Conservation (phyloP, 768 basidiomycete species). For the Dentipellis fragilis region DNA sequence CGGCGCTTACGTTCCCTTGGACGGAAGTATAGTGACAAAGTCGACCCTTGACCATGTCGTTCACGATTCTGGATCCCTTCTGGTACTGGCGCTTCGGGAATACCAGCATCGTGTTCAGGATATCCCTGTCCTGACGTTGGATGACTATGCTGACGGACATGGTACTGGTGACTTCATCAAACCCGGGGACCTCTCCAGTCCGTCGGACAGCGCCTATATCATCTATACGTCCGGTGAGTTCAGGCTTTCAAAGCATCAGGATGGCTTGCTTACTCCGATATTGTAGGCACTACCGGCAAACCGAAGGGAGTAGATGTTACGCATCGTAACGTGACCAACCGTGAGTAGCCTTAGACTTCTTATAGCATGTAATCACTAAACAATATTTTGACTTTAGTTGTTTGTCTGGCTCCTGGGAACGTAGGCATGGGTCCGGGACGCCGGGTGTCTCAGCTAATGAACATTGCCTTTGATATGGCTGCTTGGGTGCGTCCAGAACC, state of each 20-base stretch:
- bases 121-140: conserved; percentile 15
- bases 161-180: not conserved
- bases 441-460: conserved; percentile 49
- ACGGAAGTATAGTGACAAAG: conserved; percentile 49
- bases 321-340: conserved; percentile 49
- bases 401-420: conserved; percentile 41
- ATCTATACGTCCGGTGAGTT: conserved; percentile 51
- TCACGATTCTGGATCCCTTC: conserved; percentile 30
- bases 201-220: conserved; percentile 39
- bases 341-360: conserved; percentile 23
- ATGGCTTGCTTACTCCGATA: not conserved
- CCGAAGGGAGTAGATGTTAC: conserved; percentile 55
- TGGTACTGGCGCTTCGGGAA: conserved; percentile 31
- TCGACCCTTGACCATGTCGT: conserved; percentile 42
- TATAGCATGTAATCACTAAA: not conserved
- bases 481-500: conserved; percentile 34
- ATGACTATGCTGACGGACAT: conserved; percentile 11
- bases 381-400: conserved; percentile 20
- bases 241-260: conserved; percentile 1
- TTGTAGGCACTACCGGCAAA: conserved; percentile 40
- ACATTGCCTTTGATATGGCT: conserved; percentile 60
- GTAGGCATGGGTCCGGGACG: conserved; percentile 46
- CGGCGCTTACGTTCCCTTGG: conserved; percentile 48
- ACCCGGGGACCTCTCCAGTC: not conserved
- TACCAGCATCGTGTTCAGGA: conserved; percentile 14